Percentiles rank a stretch among this genome's conserved stretches.
Conservation (phyloP, 306 rosid species). For the Prinsepia uniflora region DNA sequence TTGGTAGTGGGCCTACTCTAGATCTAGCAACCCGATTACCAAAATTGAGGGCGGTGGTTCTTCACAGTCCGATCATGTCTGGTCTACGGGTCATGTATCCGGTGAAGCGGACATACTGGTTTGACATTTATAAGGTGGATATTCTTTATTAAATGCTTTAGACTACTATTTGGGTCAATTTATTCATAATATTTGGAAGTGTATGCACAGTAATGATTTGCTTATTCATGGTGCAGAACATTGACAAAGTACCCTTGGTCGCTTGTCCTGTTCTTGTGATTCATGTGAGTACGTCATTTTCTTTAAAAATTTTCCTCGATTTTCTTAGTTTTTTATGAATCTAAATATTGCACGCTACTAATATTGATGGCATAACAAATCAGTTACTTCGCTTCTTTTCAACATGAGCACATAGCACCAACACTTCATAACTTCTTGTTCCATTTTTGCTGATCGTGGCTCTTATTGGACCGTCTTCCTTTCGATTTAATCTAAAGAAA, state of each 20-base stretch:
- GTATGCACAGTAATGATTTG: conserved; percentile 17
- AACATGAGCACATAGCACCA: neutral
- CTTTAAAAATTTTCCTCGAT: neutral
- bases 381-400: neutral
- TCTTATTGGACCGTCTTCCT: no score
- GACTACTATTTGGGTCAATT: conserved; percentile 6
- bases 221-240: conserved; percentile 61
- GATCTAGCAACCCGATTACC: conserved; percentile 80
- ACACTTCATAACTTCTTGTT: neutral
- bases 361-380: neutral
- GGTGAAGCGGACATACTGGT: conserved; percentile 89
- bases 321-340: conserved; percentile 3
- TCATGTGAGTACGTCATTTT: conserved; percentile 65
- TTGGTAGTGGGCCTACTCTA: conserved; percentile 92
- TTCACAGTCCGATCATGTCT: conserved; percentile 90
- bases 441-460: neutral
- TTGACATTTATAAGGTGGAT: conserved; percentile 88
- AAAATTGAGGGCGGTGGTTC: conserved; percentile 86
- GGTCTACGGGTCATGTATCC: conserved; percentile 99
- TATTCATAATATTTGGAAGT: neutral
- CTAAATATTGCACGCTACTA: neutral
- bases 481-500: no score
- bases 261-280: conserved; percentile 83
- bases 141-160: conserved; percentile 19
- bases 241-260: conserved; percentile 81